Percentiles rank a stretch among this genome's conserved stretches.
Evolutionary conservation across 176 grass and related monocot genomes (phyloP).

Genomic region (Cenchrus purpureus): DNA sequence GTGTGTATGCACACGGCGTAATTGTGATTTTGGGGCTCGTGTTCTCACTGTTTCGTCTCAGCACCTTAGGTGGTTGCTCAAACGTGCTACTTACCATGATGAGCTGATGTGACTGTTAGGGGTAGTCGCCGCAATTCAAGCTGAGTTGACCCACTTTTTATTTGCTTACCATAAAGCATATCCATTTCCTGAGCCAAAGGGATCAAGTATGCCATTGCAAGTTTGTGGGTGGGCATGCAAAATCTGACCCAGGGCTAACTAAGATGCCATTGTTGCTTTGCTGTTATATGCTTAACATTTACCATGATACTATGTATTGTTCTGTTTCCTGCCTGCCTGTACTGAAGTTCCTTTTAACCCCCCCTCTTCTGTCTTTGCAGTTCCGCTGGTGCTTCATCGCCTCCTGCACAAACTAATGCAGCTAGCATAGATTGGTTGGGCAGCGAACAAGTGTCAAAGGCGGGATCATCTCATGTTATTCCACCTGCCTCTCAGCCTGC

Average conservation of each 20-base stretch:
- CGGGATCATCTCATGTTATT: constrained; percentile 51
- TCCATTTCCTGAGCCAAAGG: background rate
- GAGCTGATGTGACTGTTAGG: background rate
- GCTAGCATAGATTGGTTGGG: constrained; percentile 88
- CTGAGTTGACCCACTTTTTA: background rate
- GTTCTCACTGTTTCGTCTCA: background rate
- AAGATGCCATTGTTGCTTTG: background rate
- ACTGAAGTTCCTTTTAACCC: constrained; percentile 27
- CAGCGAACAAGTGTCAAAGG: constrained; percentile 69
- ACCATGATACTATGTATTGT: constrained; percentile 2
- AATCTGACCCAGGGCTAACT: background rate
- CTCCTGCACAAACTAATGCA: constrained; percentile 65
- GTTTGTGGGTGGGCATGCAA: background rate
- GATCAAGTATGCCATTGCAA: background rate
- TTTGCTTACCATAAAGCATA: background rate
- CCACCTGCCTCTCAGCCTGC: constrained; percentile 55
- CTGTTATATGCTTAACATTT: constrained; percentile 1
- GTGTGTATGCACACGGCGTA: background rate
- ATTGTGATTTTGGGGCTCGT: background rate
- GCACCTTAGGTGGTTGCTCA: background rate
- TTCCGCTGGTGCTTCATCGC: constrained; percentile 81
- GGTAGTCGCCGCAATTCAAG: background rate
- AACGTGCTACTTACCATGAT: background rate
- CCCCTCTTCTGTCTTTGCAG: constrained; percentile 43
- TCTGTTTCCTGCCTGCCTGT: background rate